Evolutionary conservation across 73 alveolate species (phyloP).

Genomic region (Tetrahymena borealis): DNA sequence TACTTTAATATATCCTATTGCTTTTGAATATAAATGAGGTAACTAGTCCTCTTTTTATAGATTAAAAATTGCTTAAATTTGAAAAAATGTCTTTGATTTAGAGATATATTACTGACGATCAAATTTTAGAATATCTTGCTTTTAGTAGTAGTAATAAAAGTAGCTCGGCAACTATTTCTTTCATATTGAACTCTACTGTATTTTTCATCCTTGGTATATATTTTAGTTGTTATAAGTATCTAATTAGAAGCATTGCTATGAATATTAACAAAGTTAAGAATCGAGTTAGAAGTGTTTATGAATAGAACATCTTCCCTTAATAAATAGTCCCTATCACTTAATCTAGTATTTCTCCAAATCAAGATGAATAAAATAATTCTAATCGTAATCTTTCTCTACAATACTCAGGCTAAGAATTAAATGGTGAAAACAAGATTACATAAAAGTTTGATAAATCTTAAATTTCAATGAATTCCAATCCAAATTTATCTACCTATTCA

Average conservation of each 20-base stretch:
- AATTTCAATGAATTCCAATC: neutral
- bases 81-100: neutral
- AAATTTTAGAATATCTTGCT: neutral
- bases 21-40: neutral
- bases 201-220: neutral
- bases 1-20: neutral
- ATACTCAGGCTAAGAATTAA: neutral
- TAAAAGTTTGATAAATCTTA: neutral
- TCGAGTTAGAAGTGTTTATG: neutral
- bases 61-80: neutral
- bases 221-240: neutral
- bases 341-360: neutral
- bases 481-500: neutral
- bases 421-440: neutral
- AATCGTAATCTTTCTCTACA: neutral
- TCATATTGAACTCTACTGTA: neutral
- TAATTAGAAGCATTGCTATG: neutral
- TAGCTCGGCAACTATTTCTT: neutral
- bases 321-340: neutral
- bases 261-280: neutral
- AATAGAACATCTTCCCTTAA: neutral
- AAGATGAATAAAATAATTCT: neutral
- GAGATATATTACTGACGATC: neutral
- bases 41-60: neutral
- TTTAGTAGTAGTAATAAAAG: neutral